These are phyloP conservation scores for Zygotorulaspora mrakii DNA, from an alignment of 1,139 yeast species.

Conservation along the genomic window DNA sequence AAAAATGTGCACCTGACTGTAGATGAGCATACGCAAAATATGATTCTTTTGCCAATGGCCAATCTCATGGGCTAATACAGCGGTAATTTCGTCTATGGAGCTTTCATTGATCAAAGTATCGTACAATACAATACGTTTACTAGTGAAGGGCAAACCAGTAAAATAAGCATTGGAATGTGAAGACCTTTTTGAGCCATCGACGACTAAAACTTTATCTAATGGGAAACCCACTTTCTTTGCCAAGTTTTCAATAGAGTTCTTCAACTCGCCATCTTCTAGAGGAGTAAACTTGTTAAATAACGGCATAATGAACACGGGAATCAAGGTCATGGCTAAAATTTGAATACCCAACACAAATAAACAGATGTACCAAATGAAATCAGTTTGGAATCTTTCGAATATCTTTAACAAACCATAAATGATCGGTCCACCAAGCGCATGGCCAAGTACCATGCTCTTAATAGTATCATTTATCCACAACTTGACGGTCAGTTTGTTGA, in stretches of 20 bases:
- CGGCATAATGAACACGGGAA: constrained; percentile 87
- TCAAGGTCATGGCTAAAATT: constrained; percentile 62
- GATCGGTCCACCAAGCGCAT: constrained; percentile 67
- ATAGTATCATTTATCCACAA: constrained; percentile 71
- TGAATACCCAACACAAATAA: constrained; percentile 67
- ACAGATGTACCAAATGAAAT: constrained; percentile 76
- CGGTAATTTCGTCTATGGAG: constrained; percentile 75
- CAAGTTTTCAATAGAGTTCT: constrained; percentile 71
- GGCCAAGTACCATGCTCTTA: constrained; percentile 53
- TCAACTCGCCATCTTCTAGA: constrained; percentile 84
- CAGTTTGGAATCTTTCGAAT: constrained; percentile 72
- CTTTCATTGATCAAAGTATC: constrained; percentile 86
- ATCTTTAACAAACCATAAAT: constrained; percentile 74
- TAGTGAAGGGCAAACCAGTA: constrained; percentile 90
- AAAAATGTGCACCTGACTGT: constrained; percentile 63
- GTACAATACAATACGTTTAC: constrained; percentile 83
- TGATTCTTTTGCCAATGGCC: constrained; percentile 96
- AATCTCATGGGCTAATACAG: constrained; percentile 93
- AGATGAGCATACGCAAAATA: constrained; percentile 63
- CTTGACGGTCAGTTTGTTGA: constrained; percentile 73
- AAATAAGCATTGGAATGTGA: constrained; percentile 96
- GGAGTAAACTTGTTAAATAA: constrained; percentile 88
- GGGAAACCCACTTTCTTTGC: constrained; percentile 81
- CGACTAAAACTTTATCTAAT: constrained; percentile 72
- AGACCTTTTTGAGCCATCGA: constrained; percentile 94